Base-by-base conservation (phyloP, 345 rosid species). In the Aquilaria malaccensis region DNA sequence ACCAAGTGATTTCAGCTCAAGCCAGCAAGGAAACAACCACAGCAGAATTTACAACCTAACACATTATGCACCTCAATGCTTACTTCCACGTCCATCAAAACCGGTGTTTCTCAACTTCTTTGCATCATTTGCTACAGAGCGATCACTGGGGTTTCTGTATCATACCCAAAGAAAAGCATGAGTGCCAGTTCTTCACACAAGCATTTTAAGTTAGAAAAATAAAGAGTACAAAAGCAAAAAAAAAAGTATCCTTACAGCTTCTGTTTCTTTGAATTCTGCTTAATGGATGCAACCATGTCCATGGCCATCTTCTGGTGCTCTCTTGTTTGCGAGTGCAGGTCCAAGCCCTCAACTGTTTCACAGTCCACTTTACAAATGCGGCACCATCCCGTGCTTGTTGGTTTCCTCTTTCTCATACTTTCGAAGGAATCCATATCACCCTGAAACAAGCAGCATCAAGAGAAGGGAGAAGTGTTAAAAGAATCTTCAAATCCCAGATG, bases 331-430 rank as follows among this genome's bases (percentile, higher is more conserved):
- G 88, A 83, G 80, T 90, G 90, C 56, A 83, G 62, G 70, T 85
- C 87, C 68, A 80, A 72, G 62, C 93, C 82, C 68, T 85, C 90
- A 55, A 84, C 86, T 30, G 90, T 79, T 72, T 84, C 84, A 64
- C 96, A 84, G 55, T 88, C 93, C 53, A 86, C 76, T 63, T 82
- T 84, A 78, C 96, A 88, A 47, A 88, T 82, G 30, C 88, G 86
- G 61, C 96, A 88, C 96, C 96, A 88, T 43, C 86, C 92, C 79
- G 65, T 74, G 81, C 71, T 73, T 57, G 69, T 22, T 22, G 73
- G 56, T 70, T 62, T 80, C 72, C 88, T 79, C 76, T 77, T 84
- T 65, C 91, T 82, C 30, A 74, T 67, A 72, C 67, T 72, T 51
- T 78, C 91, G 67, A 74, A 75, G 58, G 80, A 53, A 47, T 80